Percentiles rank a stretch among this genome's conserved stretches.
Evolutionary conservation across 2,329 filamentous ascomycete genomes (phyloP).

Genomic region (Catunica adiposa): DNA sequence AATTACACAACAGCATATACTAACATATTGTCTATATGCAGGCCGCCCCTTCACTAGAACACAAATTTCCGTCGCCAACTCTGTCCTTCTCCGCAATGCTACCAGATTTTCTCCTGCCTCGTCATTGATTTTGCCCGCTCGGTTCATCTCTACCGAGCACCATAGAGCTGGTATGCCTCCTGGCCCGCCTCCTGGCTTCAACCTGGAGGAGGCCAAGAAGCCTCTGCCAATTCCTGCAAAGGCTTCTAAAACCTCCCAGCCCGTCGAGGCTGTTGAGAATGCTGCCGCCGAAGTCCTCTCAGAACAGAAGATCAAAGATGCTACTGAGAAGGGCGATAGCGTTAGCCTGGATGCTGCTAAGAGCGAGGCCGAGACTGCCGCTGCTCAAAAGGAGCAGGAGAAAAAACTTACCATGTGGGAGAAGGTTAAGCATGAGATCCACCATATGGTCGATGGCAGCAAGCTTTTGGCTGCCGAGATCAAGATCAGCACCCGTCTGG

Average conservation of each 20-base stretch:
- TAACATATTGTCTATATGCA: conserved; percentile 5
- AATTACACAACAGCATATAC: neutral
- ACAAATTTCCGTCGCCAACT: conserved; percentile 14
- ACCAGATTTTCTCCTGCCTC: conserved; percentile 30
- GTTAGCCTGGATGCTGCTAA: conserved; percentile 23
- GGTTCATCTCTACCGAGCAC: conserved; percentile 42
- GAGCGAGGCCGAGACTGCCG: conserved; percentile 26
- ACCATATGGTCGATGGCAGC: conserved; percentile 97
- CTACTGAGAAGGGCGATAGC: conserved; percentile 16
- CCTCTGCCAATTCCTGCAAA: conserved; percentile 40
- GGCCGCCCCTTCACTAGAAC: conserved; percentile 14
- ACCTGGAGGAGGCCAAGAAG: conserved; percentile 77
- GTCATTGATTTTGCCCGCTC: conserved; percentile 37
- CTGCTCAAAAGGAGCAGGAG: conserved; percentile 47
- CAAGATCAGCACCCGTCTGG: conserved; percentile 77
- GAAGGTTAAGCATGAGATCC: conserved; percentile 84
- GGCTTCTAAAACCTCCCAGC: conserved; percentile 6
- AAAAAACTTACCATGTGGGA: conserved; percentile 81
- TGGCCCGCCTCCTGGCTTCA: conserved; percentile 76
- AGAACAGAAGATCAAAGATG: conserved; percentile 18
- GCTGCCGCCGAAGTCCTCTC: conserved; percentile 15
- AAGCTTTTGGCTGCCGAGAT: conserved; percentile 87
- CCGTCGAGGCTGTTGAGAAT: conserved; percentile 21
- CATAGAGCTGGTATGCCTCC: conserved; percentile 34
- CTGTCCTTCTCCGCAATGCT: conserved; percentile 13